A percentile compares a stretch with the other conserved stretches of the same genome.
Evolutionary conservation across 2,329 filamentous ascomycete genomes (phyloP).

Genomic region (Thielaviopsis euricoi): DNA sequence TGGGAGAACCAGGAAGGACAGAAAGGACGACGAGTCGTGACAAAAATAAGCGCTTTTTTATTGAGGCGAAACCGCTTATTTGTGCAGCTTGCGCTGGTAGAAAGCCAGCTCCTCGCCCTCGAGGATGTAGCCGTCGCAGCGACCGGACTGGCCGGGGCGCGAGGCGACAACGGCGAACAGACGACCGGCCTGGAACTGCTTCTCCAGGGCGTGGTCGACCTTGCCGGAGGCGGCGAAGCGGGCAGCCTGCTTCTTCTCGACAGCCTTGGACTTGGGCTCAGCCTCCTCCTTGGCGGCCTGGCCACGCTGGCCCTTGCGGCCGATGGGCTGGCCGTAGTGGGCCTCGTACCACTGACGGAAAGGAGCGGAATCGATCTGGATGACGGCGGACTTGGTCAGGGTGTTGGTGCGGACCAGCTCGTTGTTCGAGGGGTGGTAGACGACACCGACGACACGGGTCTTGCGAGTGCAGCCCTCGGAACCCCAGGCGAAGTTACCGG

Average conservation of each 20-base stretch:
- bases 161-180: constrained; percentile 85
- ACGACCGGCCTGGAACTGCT: constrained; percentile 98
- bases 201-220: constrained; percentile 84
- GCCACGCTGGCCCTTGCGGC: constrained; percentile 84
- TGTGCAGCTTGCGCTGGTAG: constrained; percentile 99
- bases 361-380: constrained; percentile 95
- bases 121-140: constrained; percentile 91
- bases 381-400: constrained; percentile 95
- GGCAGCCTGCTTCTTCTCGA: constrained; percentile 91
- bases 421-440: constrained; percentile 99
- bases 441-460: constrained; percentile 95
- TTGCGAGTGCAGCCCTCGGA: constrained; percentile 97
- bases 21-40: background rate
- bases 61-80: constrained; percentile 43
- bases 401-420: constrained; percentile 99
- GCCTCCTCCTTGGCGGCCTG: constrained; percentile 41
- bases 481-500: constrained; percentile 98
- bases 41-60: constrained; percentile 12
- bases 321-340: constrained; percentile 86
- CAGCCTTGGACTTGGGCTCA: constrained; percentile 83
- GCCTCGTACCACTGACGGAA: constrained; percentile 99
- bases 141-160: constrained; percentile 91
- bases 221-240: constrained; percentile 74
- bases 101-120: constrained; percentile 99
- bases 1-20: background rate